Evolutionary conservation across 345 rosid species (phyloP).

Genomic region (Populus pruinosa): DNA sequence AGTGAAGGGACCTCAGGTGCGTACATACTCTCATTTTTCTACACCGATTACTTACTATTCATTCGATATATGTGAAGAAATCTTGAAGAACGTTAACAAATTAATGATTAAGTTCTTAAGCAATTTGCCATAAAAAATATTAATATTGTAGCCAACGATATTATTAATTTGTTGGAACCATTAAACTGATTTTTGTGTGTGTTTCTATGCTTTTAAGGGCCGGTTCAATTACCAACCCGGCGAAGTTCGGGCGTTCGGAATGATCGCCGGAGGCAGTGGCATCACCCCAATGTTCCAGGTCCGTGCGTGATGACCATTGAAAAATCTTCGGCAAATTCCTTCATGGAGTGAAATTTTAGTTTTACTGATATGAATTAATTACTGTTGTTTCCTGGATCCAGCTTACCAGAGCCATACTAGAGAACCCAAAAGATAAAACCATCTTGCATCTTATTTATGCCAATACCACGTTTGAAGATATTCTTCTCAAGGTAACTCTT

Average conservation of each 20-base stretch:
- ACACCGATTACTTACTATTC: too few species aligned
- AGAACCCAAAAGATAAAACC: slow-evolving; percentile 17
- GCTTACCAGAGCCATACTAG: slow-evolving; percentile 20
- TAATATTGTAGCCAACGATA: too few species aligned
- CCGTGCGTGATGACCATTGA: too few species aligned
- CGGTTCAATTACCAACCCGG: slow-evolving; percentile 6
- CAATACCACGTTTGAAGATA: slow-evolving; percentile 18
- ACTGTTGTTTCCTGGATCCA: background rate
- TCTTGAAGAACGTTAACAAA: too few species aligned
- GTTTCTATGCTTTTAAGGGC: background rate
- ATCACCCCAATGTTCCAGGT: slow-evolving; percentile 28
- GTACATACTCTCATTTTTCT: background rate
- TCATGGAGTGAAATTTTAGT: background rate
- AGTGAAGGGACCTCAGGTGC: slow-evolving; percentile 15
- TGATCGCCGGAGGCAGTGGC: slow-evolving; percentile 26
- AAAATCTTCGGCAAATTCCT: background rate
- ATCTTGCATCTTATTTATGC: slow-evolving; percentile 15
- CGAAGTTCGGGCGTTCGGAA: slow-evolving; percentile 15
- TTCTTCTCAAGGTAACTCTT: slow-evolving; percentile 14
- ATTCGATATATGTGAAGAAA: too few species aligned
- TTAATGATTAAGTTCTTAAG: too few species aligned
- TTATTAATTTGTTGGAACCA: background rate
- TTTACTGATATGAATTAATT: background rate
- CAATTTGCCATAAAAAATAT: too few species aligned
- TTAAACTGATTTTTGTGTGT: too few species aligned